Conservation (phyloP, 345 rosid genomes). For the Rhodamnia argentea region DNA sequence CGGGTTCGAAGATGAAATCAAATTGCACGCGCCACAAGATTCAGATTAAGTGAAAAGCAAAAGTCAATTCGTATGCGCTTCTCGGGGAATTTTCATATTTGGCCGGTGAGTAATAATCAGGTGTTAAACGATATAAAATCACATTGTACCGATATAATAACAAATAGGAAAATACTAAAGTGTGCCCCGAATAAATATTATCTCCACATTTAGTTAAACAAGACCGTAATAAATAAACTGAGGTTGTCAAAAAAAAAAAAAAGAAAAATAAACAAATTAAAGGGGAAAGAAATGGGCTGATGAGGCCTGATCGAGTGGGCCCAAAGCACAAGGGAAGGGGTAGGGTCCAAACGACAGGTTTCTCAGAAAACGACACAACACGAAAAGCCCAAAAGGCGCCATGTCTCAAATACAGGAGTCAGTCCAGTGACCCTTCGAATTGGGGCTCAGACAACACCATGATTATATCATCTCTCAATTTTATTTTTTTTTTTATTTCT, state of each 20-base stretch:
- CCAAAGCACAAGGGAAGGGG: not conserved
- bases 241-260: not conserved
- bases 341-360: not conserved
- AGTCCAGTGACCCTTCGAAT: not conserved
- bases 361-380: not conserved
- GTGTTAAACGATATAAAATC: not conserved
- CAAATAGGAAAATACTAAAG: not conserved
- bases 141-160: not conserved
- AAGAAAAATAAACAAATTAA: no score
- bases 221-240: not conserved
- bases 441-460: not conserved
- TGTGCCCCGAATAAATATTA: not conserved
- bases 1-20: not conserved
- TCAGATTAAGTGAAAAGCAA: not conserved
- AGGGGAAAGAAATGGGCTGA: not conserved
- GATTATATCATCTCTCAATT: not conserved
- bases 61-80: rapidly evolving
- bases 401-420: not conserved
- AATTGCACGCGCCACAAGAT: not conserved
- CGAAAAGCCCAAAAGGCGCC: not conserved
- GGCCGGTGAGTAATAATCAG: not conserved
- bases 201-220: not conserved
- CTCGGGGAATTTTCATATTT: rapidly evolving
- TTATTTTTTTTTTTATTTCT: rapidly evolving
- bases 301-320: not conserved